Percentiles rank a stretch among this genome's conserved stretches.
Evolutionary conservation across 2,329 filamentous ascomycete species (phyloP).

Genomic region (Trichothecium sympodiale): DNA sequence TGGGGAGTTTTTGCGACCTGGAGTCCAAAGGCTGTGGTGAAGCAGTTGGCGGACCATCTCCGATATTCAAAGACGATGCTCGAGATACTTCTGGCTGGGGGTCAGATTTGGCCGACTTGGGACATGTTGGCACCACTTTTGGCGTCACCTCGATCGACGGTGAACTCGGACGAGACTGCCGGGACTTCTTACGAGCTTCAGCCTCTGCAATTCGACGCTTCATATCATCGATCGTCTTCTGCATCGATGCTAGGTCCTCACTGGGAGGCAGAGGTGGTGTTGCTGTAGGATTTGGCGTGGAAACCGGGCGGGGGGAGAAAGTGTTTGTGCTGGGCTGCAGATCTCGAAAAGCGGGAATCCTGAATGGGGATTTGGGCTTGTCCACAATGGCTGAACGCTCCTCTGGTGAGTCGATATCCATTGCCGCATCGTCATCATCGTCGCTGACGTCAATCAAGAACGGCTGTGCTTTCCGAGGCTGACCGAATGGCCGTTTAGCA

Average conservation of each 20-base stretch:
- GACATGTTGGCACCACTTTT: neutral
- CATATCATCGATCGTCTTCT: conserved; percentile 49
- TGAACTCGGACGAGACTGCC: conserved; percentile 17
- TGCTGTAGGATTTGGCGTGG: conserved; percentile 25
- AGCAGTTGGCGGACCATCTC: too few species aligned
- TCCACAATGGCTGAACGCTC: conserved; percentile 26
- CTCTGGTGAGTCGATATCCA: conserved; percentile 51
- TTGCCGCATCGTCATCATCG: conserved; percentile 52
- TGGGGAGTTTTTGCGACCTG: neutral
- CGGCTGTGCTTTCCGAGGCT: conserved; percentile 44
- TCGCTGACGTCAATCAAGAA: conserved; percentile 84
- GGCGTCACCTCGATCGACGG: conserved; percentile 8
- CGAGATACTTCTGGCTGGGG: neutral
- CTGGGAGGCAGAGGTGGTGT: conserved; percentile 26
- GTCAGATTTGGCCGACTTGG: too few species aligned
- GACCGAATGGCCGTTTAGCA: conserved; percentile 52
- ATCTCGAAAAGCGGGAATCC: conserved; percentile 29
- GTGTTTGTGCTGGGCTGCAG: neutral
- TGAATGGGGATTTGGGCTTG: conserved; percentile 17
- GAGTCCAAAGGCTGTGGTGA: neutral
- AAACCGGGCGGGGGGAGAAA: conserved; percentile 13
- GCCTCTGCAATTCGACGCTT: conserved; percentile 47
- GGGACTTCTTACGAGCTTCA: conserved; percentile 41
- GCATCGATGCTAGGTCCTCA: conserved; percentile 37
- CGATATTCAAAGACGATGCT: neutral